Evolutionary conservation across 75 land plant genomes (phyloP), one percentile per base, ranked within the genome.

Genomic region (Pseudotsuga menziesii): DNA sequence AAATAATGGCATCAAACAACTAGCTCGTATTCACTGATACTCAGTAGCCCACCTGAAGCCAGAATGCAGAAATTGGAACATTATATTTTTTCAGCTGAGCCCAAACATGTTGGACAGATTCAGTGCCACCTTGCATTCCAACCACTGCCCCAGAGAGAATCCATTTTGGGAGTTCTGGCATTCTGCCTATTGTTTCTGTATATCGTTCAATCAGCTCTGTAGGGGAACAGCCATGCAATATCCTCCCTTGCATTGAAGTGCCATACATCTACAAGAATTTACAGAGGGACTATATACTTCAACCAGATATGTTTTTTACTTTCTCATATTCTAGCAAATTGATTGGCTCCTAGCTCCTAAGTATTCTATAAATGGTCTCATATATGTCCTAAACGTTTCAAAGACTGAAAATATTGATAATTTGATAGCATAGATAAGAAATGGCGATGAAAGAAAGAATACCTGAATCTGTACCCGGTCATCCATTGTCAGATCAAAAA

Each of bases 91-190:
- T 13, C 52, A 95, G 85, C 72, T 85, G 59, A 27, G 83, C 78
- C 92, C 92, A 93, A 2, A 91, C 85, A 27, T 80, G 58, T 17
- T 83, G 79, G 20, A 95, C 98, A 3, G 82, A 75, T 22, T 89
- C 85, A n/a, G 89, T 91, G 22, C 98, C 98, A 22, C 98, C 98
- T 78, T 95, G 98, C 98, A 95, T 91, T 12, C 98, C 98, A 16
- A 91, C 88, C 3, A 95, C 86, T 35, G 96, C 98, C 29, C 98
- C 98, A 35, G 93, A 87, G 54, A 89, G 73, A 20, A 95, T 91
- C 98, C 98, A 95, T 4, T 83, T 81, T 22, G 96, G 98, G 78
- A 95, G 93, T 82, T 82, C 88, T 39, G 90, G 90, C 83, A 89
- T 89, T 63, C 98, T 86, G 14, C 98, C 96, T 73, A 88, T 89